A percentile compares a stretch with the other conserved stretches of the same genome.
Conservation (phyloP, 257 asterid species). For the Cordia subcordata region DNA sequence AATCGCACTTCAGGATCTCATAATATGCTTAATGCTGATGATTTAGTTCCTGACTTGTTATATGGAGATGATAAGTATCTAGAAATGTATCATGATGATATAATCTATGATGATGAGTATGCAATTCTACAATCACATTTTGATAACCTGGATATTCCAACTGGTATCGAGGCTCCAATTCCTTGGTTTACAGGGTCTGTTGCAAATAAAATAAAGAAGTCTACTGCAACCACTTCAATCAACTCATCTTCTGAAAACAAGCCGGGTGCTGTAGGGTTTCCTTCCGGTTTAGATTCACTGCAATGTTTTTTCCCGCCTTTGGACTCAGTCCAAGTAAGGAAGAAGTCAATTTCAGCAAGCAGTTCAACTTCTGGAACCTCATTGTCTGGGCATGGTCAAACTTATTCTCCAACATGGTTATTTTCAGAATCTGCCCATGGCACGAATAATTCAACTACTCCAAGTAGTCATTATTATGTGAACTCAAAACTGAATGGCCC, state of each 20-base stretch:
- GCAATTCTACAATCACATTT: slow-evolving; percentile 49
- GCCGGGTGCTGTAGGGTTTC: slow-evolving; percentile 17
- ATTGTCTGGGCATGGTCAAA: slow-evolving; percentile 12
- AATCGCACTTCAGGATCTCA: slow-evolving; percentile 26
- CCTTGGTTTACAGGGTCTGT: slow-evolving; percentile 56
- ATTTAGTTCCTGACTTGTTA: slow-evolving; percentile 29
- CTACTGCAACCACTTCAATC: slow-evolving; percentile 34
- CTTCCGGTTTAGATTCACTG: slow-evolving; percentile 21
- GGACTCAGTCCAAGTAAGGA: slow-evolving; percentile 9
- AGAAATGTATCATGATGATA: slow-evolving; percentile 50
- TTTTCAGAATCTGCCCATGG: slow-evolving; percentile 14
- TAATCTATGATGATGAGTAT: slow-evolving; percentile 36
- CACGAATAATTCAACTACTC: slow-evolving; percentile 20
- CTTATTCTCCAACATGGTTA: slow-evolving; percentile 17
- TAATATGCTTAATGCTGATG: slow-evolving; percentile 36
- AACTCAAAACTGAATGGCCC: slow-evolving; percentile 18
- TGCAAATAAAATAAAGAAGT: slow-evolving; percentile 20
- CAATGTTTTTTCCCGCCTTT: slow-evolving; percentile 15
- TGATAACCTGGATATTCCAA: slow-evolving; percentile 72
- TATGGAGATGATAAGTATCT: slow-evolving; percentile 53
- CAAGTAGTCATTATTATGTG: slow-evolving; percentile 18
- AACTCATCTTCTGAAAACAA: slow-evolving; percentile 20
- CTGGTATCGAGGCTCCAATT: slow-evolving; percentile 71
- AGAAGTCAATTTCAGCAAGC: slow-evolving; percentile 19
- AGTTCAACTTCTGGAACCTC: slow-evolving; percentile 9